These are phyloP conservation scores for Sporothrix luriei DNA, from an alignment of 2,329 filamentous ascomycete species.

Conservation along the genomic window DNA sequence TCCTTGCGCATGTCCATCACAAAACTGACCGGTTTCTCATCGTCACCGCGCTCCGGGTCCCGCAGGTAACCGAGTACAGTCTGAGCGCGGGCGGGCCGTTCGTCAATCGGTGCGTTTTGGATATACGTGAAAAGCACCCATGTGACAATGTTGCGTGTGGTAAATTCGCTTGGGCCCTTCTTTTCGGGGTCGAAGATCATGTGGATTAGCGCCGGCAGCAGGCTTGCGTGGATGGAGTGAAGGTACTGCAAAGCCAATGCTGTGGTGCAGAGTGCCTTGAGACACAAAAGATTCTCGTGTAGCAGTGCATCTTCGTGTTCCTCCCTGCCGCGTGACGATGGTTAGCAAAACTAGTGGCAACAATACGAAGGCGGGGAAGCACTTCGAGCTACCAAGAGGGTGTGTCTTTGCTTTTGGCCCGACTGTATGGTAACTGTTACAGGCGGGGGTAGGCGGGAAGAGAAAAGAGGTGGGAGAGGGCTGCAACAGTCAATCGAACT, in stretches of 20 bases:
- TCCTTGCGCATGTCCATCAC: conserved; percentile 86
- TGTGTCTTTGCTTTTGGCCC: background rate
- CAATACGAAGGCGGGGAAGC: background rate
- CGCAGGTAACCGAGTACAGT: conserved; percentile 78
- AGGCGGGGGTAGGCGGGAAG: conserved; percentile 13
- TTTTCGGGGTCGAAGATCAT: conserved; percentile 98
- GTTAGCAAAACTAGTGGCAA: background rate
- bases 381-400: background rate
- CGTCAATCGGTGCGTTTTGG: conserved; percentile 62
- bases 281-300: conserved; percentile 86
- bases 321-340: conserved; percentile 59
- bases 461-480: background rate
- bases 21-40: conserved; percentile 77
- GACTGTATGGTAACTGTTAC: background rate
- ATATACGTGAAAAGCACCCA: conserved; percentile 89
- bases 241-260: conserved; percentile 82
- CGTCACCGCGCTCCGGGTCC: conserved; percentile 75
- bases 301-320: conserved; percentile 93
- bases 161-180: conserved; percentile 96
- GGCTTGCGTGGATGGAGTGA: conserved; percentile 71
- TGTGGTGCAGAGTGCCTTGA: conserved; percentile 93
- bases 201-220: conserved; percentile 82
- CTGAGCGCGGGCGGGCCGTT: conserved; percentile 68
- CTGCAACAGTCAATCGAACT: conserved; percentile 39
- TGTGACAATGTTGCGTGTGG: conserved; percentile 85